phyloP scores from a whole-genome alignment of 257 asterid genomes.

The Thymus mandschuricus region DNA sequence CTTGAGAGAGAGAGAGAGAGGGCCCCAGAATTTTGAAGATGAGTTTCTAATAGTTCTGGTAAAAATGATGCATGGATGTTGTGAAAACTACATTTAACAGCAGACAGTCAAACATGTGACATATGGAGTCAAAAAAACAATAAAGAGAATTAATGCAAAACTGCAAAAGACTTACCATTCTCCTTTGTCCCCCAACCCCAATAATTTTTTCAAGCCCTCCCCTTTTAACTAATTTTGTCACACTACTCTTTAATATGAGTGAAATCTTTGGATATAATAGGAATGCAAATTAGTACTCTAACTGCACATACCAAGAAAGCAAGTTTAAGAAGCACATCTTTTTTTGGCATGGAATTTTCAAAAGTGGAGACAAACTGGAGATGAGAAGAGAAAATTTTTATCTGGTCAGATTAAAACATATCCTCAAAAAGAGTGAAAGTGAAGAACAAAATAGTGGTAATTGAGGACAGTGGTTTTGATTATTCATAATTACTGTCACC shows the following conservation, averaged over 20 bases:
- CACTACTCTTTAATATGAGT: too few species aligned
- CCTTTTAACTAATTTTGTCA: neutral
- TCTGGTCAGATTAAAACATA: neutral
- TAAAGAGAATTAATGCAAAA: slow-evolving; percentile 1
- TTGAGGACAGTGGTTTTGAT: slow-evolving; percentile 6
- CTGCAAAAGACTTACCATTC: slow-evolving; percentile 3
- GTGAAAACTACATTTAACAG: slow-evolving; percentile 38
- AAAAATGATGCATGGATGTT: slow-evolving; percentile 28
- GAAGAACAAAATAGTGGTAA: slow-evolving; percentile 16
- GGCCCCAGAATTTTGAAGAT: too few species aligned
- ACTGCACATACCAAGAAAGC: neutral
- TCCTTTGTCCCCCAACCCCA: slow-evolving; percentile 1
- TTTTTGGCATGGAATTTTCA: slow-evolving; percentile 14
- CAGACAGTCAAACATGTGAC: slow-evolving; percentile 34
- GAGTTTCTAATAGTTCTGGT: slow-evolving; percentile 8
- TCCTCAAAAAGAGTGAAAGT: slow-evolving; percentile 26
- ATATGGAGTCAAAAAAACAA: slow-evolving; percentile 14
- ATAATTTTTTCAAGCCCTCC: neutral
- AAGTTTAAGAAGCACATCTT: slow-evolving; percentile 15
- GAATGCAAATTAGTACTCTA: neutral
- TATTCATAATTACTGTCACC: slow-evolving; percentile 28
- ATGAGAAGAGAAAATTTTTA: too few species aligned
- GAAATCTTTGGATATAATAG: neutral
- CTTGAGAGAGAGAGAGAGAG: too few species aligned
- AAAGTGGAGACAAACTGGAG: slow-evolving; percentile 8